Evolutionary conservation across 2,329 filamentous ascomycete species (phyloP), one percentile per base, ranked within the genome.

Genomic region (Curvularia sp.): DNA sequence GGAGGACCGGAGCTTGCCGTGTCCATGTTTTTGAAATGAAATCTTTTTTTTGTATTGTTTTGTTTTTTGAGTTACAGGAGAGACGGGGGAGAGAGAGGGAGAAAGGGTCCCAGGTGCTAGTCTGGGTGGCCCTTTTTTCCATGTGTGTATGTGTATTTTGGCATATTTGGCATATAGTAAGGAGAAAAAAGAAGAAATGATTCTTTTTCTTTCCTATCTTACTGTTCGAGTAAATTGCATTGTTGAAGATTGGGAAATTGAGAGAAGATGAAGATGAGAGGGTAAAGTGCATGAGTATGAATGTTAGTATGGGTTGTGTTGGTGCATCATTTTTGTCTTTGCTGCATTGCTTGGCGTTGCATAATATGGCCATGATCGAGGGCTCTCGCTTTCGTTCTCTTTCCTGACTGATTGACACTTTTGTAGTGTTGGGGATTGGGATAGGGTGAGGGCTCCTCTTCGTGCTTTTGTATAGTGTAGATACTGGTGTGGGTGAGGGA

Each of bases 1-100:
- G 68, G 66, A 70, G 66, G 65, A 65, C 63, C 69, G 70, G 68
- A 66, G 61, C 67, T 69, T 69, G 68, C 67, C 70, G 68, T 60
- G 62, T 72, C 63, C 66, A 68, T 70, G 66, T 69, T 69, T 69
- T 69, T 52, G 44, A 68, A 57, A 49, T 69, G 62, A 24, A 43
- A 60, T 65, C 67, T 68, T 55, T 63, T 55, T 63, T 60, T 24
- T 42, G 18, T 42, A 18, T 18, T 18, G 5, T 9, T 9, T 26
- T 26, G 6, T 31, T 31, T 31, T 31, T 31, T 31, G 28, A 9
- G 10, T 42, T 24, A 42, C 9, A 42, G 6, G 18, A 20, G 57
- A 63, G 67, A n/a, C n/a, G n/a, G n/a, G 57, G 8, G 31, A 9
- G 30, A 31, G 30, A 31, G 30, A 31, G 7, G 4, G 26, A 28